Conservation (phyloP, 2,329 filamentous ascomycete species). For the Colletotrichum tabaci region DNA sequence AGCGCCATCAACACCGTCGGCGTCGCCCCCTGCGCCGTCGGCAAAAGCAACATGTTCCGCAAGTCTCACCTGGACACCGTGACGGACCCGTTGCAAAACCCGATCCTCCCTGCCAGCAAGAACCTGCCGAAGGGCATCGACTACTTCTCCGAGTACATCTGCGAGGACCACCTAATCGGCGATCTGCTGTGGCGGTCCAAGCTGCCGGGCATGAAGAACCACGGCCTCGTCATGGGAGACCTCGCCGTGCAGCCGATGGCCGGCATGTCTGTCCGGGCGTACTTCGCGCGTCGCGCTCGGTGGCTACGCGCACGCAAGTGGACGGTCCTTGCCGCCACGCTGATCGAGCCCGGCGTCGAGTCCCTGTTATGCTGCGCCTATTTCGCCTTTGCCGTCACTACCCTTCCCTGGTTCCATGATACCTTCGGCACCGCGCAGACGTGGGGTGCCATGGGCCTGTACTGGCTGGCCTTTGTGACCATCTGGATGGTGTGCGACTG, state of each 20-base stretch:
- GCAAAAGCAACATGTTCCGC: slow-evolving; percentile 99
- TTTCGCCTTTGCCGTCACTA: slow-evolving; percentile 84
- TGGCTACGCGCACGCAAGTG: slow-evolving; percentile 97
- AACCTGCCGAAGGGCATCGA: slow-evolving; percentile 79
- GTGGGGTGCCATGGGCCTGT: slow-evolving; percentile 75
- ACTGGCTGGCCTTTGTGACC: slow-evolving; percentile 77
- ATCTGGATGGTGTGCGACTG: slow-evolving; percentile 85
- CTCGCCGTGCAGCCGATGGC: slow-evolving; percentile 91
- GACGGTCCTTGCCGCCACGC: slow-evolving; percentile 88
- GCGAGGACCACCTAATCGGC: slow-evolving; percentile 96
- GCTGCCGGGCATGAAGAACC: slow-evolving; percentile 79
- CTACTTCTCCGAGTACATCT: slow-evolving; percentile 95
- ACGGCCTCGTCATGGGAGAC: slow-evolving; percentile 88
- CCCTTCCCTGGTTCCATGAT: slow-evolving; percentile 74
- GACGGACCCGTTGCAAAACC: slow-evolving; percentile 65
- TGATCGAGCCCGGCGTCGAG: slow-evolving; percentile 95
- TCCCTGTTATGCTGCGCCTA: slow-evolving; percentile 87
- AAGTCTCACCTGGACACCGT: slow-evolving; percentile 88
- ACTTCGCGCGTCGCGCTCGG: slow-evolving; percentile 84
- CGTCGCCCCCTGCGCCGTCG: slow-evolving; percentile 92
- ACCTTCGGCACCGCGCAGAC: slow-evolving; percentile 70
- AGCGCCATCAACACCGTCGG: slow-evolving; percentile 94
- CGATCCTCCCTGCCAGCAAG: slow-evolving; percentile 56
- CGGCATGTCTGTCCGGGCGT: slow-evolving; percentile 82
- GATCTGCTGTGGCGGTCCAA: slow-evolving; percentile 88